A percentile compares a stretch with the other conserved stretches of the same genome.
Evolutionary conservation across 148 eudicot genomes (phyloP).

Genomic region (Silene conica): DNA sequence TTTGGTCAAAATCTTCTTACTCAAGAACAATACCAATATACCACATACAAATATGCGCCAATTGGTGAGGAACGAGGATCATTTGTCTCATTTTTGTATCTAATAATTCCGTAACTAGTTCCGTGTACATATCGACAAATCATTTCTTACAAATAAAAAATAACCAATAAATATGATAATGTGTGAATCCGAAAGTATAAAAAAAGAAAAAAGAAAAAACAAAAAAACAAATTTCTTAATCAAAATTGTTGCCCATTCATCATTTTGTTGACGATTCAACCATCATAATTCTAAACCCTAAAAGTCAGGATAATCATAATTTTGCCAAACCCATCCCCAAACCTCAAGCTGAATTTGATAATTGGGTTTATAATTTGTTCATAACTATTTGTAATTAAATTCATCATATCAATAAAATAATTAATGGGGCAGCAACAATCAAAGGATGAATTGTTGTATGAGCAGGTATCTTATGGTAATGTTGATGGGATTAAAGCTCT

Average conservation of each 20-base stretch:
- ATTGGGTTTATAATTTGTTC: background rate
- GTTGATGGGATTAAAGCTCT: conserved; percentile 72
- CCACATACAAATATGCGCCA: too few species aligned
- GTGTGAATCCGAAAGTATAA: too few species aligned
- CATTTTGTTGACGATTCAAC: background rate
- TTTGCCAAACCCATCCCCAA: background rate
- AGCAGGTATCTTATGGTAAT: conserved; percentile 68
- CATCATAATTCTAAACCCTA: background rate
- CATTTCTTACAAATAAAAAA: too few species aligned
- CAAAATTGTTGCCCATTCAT: background rate
- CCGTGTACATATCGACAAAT: too few species aligned
- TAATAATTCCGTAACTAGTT: too few species aligned
- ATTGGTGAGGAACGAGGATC: too few species aligned
- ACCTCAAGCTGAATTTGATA: background rate
- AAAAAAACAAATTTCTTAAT: too few species aligned
- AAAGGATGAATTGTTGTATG: conserved; percentile 72
- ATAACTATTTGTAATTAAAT: background rate
- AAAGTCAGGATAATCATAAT: background rate
- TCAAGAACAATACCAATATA: too few species aligned
- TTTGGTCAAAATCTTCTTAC: too few species aligned
- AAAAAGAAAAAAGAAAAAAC: too few species aligned
- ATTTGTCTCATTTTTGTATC: too few species aligned
- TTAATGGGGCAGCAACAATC: conserved; percentile 83
- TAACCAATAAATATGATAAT: too few species aligned
- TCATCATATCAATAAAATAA: background rate